Conservation (phyloP, 805 yeast genomes). For the Ogataea trehalophila region DNA sequence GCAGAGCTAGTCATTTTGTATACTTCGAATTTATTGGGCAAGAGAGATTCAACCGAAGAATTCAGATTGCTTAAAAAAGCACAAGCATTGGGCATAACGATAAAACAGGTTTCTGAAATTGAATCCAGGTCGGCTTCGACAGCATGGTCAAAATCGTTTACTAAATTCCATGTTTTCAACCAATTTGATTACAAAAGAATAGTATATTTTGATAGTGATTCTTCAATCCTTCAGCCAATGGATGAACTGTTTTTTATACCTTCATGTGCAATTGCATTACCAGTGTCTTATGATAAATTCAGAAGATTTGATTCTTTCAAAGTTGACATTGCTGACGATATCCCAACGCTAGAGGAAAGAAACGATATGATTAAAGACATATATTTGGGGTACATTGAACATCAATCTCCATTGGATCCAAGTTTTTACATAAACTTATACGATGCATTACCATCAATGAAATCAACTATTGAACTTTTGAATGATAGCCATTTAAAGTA, state of each 20-base stretch:
- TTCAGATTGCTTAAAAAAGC: conserved; percentile 6
- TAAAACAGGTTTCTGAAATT: conserved; percentile 25
- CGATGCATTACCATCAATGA: conserved; percentile 34
- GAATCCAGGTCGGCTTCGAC: conserved; percentile 18
- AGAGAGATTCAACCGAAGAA: neutral
- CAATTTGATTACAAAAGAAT: conserved; percentile 46
- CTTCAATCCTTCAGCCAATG: conserved; percentile 34
- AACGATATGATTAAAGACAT: conserved; percentile 15
- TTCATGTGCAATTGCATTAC: conserved; percentile 40
- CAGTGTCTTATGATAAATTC: conserved; percentile 38
- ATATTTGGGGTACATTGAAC: conserved; percentile 12
- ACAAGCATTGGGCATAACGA: conserved; percentile 19
- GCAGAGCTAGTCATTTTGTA: conserved; percentile 46
- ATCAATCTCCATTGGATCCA: conserved; percentile 5
- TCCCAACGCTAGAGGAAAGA: conserved; percentile 19
- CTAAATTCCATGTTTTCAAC: conserved; percentile 51
- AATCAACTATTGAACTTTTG: conserved; percentile 13
- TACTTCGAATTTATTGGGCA: conserved; percentile 9
- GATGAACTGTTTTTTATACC: conserved; percentile 52
- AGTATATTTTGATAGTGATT: conserved; percentile 57
- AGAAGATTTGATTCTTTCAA: conserved; percentile 18
- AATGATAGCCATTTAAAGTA: conserved; percentile 8
- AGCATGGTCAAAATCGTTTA: conserved; percentile 48
- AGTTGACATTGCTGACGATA: conserved; percentile 6
- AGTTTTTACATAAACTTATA: conserved; percentile 25